Percentiles rank a stretch among this genome's conserved stretches.
phyloP scores from a whole-genome alignment of 2,329 filamentous ascomycete species.

The Scedosporium apiospermum region DNA sequence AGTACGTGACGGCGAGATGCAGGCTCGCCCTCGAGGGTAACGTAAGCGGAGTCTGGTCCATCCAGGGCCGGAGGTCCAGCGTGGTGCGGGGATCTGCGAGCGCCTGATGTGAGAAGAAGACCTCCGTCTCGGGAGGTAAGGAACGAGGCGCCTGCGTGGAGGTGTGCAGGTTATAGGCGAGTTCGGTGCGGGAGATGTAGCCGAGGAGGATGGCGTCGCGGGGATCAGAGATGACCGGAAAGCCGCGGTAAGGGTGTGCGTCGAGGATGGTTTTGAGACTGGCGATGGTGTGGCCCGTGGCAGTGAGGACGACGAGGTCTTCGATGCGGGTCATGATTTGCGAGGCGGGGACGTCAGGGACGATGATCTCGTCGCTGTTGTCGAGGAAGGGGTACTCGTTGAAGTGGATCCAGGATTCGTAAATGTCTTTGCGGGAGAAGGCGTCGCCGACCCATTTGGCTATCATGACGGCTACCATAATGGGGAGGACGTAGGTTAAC shows the following conservation, averaged over 20 bases:
- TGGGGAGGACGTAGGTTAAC: conserved; percentile 90
- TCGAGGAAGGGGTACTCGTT: conserved; percentile 94
- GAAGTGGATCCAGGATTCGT: conserved; percentile 95
- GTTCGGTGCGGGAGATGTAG: conserved; percentile 88
- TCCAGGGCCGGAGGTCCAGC: conserved; percentile 89
- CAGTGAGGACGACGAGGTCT: conserved; percentile 79
- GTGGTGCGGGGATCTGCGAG: conserved; percentile 68
- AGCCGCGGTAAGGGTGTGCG: conserved; percentile 74
- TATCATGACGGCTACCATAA: conserved; percentile 98
- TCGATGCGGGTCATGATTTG: conserved; percentile 90
- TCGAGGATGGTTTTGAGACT: conserved; percentile 62
- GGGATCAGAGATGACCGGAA: conserved; percentile 76
- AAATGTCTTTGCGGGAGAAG: conserved; percentile 86
- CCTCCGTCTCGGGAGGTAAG: conserved; percentile 64
- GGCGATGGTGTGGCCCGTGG: conserved; percentile 78
- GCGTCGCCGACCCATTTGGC: conserved; percentile 98
- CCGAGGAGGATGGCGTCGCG: conserved; percentile 73
- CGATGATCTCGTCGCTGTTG: conserved; percentile 61
- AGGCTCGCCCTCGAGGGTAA: conserved; percentile 67
- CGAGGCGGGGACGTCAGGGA: conserved; percentile 77
- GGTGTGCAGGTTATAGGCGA: conserved; percentile 67
- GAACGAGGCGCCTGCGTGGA: conserved; percentile 44
- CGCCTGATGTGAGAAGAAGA: conserved; percentile 76
- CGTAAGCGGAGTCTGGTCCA: conserved; percentile 97
- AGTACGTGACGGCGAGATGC: conserved; percentile 82